Base-by-base conservation (phyloP, 805 yeast genomes). In the Kodamaea laetipori region DNA sequence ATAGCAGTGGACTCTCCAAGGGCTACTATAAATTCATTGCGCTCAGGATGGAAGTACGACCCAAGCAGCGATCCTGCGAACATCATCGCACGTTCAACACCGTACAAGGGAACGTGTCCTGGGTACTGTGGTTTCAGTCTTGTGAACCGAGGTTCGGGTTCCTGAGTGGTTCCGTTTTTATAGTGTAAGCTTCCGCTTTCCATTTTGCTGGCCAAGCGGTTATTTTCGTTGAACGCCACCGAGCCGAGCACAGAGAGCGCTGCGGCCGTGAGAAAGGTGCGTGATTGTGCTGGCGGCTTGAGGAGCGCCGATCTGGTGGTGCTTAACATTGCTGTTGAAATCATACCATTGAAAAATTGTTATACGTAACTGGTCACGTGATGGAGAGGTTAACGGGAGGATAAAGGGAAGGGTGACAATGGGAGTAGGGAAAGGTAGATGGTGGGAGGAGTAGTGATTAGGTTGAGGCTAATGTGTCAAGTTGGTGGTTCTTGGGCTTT, bases 1-100 rank as follows among this genome's bases (percentile, higher is more conserved):
- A 85, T 71, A 6, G 96, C 96, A 0, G 97, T 85, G 11, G 92
- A 81, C 60, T 94, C 99, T 1, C 99, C 99, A 52, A 86, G 70
- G 28, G 86, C 90, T 16, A 84, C 90, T 45, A 86, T 84, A 55
- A 83, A 81, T 47, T 79, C 80, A 45, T 87, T 87, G 44, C 82
- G 66, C 54, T 84, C 89, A 4, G 94, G 95, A 55, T 85, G 90
- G 39, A 78, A 69, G 55, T 71, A 81, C 0, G 97, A 84, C 17
- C 90, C 92, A 13, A 86, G 57, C 1, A 95, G 88, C 3, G 95
- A 84, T 1, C 89, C 83, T 0, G 73, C 63, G 49, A 87, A 80
- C 65, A 94, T 67, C 28, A 84, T 61, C 2, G 72, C 53, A 47
- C 84, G 77, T 57, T 92, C 97, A 41, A 77, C 58, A 1, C 58